Base-by-base conservation (phyloP, 2,329 filamentous ascomycete species). In the Exophiala lecanii-corni region DNA sequence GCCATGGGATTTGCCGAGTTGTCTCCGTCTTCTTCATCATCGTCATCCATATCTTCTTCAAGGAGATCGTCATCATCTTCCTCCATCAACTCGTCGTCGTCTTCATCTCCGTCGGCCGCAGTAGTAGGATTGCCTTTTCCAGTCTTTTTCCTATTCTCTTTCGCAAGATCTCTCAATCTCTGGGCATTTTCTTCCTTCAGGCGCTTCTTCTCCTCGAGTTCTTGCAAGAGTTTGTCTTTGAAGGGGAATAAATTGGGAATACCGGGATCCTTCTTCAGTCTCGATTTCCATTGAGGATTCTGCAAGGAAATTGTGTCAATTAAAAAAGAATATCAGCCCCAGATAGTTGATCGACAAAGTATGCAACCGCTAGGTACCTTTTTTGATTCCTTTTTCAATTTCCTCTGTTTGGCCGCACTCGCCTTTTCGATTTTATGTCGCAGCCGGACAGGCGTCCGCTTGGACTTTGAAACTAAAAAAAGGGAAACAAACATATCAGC, bases 221-320 rank as follows among this genome's bases (percentile, higher is more conserved):
- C 89, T 45, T 89, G 81, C 23, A 98, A 77, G 19, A 98, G 78
- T 73, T 85, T 89, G 65, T 96, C 89, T 72, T 98, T 98, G 75
- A 92, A 96, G 1, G 92, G 92, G 70, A 96, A 98, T 25, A 96
- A 71, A 62, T 97, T 98, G 30, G 92, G 92, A 50, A 98, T 96
- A 36, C 92, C 92, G 17, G 91, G 92, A 59, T 98, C 92, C 72
- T 97, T 98, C 79, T 96, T 97, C 56, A 95, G 65, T 65, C 89
- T 86, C 47, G 88, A 89, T 57, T 86, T 81, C 89, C 92, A 97
- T 86, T 95, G 81, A 23, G 92, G 91, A 66, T 96, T 95, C 79
- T 79, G 50, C 3, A 26, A 17, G 20, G 31, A n/a, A n/a, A n/a
- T n/a, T n/a, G n/a, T n/a, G n/a, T n/a, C n/a, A n/a, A n/a, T n/a